Percentiles rank a stretch among this genome's conserved stretches.
phyloP scores from a whole-genome alignment of 2,329 filamentous ascomycete genomes.

The Chaetomium globosum region DNA sequence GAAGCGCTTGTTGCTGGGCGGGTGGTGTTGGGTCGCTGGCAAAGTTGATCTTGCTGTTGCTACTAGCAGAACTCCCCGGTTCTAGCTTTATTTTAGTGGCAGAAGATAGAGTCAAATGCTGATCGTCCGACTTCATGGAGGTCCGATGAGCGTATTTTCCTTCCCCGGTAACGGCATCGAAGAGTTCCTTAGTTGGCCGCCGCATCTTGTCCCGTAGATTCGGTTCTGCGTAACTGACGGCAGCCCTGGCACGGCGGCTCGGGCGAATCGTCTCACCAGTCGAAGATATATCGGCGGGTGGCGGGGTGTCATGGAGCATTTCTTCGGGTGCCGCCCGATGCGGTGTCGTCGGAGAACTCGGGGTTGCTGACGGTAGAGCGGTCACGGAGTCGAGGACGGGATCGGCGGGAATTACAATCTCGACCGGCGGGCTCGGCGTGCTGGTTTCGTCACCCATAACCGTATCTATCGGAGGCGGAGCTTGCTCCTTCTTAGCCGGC shows the following conservation, averaged over 20 bases:
- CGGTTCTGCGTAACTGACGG: conserved; percentile 80
- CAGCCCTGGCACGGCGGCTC: conserved; percentile 66
- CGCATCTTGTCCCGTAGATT: conserved; percentile 83
- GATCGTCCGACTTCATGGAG: conserved; percentile 35
- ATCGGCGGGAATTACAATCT: conserved; percentile 31
- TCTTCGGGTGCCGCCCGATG: conserved; percentile 44
- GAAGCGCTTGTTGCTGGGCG: conserved; percentile 30
- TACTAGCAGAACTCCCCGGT: conserved; percentile 39
- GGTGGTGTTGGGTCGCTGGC: not conserved
- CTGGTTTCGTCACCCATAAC: conserved; percentile 30
- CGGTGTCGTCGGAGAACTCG: conserved; percentile 55
- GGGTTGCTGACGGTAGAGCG: conserved; percentile 44
- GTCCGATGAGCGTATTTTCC: conserved; percentile 51
- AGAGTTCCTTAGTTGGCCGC: conserved; percentile 73
- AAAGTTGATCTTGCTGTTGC: conserved; percentile 22
- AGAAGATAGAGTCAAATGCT: conserved; percentile 36
- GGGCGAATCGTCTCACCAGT: conserved; percentile 63
- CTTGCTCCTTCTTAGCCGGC: conserved; percentile 42
- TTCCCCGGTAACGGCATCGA: conserved; percentile 72
- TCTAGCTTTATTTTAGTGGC: conserved; percentile 40
- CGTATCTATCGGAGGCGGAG: conserved; percentile 38
- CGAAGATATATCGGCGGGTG: conserved; percentile 59
- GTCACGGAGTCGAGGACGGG: conserved; percentile 39
- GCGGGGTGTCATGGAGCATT: conserved; percentile 57
- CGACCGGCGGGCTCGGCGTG: conserved; percentile 26